These are phyloP conservation scores for Talaromyces trachyspermus DNA, from an alignment of 495 filamentous ascomycete genomes.

Conservation along the genomic window DNA sequence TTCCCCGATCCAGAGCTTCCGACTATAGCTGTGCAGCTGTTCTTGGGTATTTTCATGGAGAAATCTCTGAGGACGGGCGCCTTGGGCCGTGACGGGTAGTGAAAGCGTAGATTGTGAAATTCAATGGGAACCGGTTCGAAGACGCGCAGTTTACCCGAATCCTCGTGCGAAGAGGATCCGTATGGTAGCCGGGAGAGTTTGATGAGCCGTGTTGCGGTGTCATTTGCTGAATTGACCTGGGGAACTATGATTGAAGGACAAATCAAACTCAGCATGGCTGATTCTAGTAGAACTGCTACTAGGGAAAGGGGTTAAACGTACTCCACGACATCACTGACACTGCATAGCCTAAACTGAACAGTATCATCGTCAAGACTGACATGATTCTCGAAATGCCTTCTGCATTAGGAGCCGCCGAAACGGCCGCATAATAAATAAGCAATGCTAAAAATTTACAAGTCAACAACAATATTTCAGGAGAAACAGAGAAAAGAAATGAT, in stretches of 20 bases:
- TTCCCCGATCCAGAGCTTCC: conserved; percentile 84
- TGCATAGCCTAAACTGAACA: conserved; percentile 71
- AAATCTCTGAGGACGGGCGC: conserved; percentile 50
- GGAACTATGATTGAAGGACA: conserved; percentile 46
- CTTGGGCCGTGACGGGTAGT: conserved; percentile 55
- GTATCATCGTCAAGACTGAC: conserved; percentile 70
- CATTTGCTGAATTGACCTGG: conserved; percentile 65
- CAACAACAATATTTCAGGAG: neutral
- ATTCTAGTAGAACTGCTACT: neutral
- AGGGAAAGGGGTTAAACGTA: conserved; percentile 20
- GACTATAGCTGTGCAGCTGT: conserved; percentile 66
- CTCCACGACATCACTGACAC: conserved; percentile 58
- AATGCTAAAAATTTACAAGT: conserved; percentile 41
- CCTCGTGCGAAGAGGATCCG: conserved; percentile 54
- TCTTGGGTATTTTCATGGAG: conserved; percentile 49
- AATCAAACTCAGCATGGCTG: neutral
- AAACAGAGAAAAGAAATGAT: neutral
- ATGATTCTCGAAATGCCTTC: conserved; percentile 52
- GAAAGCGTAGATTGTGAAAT: conserved; percentile 54
- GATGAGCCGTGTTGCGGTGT: conserved; percentile 66
- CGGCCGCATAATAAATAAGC: conserved; percentile 75
- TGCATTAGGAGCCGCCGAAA: conserved; percentile 44
- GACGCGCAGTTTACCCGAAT: conserved; percentile 36
- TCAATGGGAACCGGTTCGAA: conserved; percentile 50
- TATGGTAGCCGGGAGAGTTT: conserved; percentile 57